Conservation (phyloP, 2,329 filamentous ascomycete genomes). For the Grosmannia serpens region DNA sequence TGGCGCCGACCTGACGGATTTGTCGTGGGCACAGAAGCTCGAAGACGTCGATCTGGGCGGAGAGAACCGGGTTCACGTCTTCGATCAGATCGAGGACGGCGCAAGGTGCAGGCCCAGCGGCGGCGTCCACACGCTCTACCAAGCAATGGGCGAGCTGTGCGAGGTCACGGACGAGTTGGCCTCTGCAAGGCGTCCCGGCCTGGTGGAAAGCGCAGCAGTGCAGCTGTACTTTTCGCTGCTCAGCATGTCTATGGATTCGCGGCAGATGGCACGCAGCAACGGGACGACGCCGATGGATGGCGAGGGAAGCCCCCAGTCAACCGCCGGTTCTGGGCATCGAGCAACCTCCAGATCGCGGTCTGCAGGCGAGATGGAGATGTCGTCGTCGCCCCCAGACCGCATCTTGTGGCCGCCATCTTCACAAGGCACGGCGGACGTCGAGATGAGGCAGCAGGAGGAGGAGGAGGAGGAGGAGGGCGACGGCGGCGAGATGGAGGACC, state of each 20-base stretch:
- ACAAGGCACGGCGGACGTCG: neutral
- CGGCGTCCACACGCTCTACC: constrained; percentile 3
- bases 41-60: constrained; percentile 1
- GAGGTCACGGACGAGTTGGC: neutral
- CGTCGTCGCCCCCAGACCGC: constrained; percentile 5
- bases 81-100: neutral
- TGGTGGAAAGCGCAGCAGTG: constrained; percentile 9
- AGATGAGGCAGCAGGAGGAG: neutral
- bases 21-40: constrained; percentile 5
- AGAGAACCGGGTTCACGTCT: constrained; percentile 1
- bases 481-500: constrained; percentile 13
- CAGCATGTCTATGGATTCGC: constrained; percentile 10
- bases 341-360: neutral
- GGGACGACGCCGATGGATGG: neutral
- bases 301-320: neutral
- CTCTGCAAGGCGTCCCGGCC: neutral
- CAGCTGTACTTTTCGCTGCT: constrained; percentile 12
- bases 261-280: neutral
- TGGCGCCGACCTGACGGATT: constrained; percentile 4
- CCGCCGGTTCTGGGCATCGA: too few relatives aligned
- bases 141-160: constrained; percentile 8
- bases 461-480: constrained; percentile 1
- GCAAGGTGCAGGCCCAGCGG: neutral
- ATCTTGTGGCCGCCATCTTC: constrained; percentile 7
- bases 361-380: neutral